Base-by-base conservation (phyloP, 495 filamentous ascomycete genomes). In the Neurospora sp. region DNA sequence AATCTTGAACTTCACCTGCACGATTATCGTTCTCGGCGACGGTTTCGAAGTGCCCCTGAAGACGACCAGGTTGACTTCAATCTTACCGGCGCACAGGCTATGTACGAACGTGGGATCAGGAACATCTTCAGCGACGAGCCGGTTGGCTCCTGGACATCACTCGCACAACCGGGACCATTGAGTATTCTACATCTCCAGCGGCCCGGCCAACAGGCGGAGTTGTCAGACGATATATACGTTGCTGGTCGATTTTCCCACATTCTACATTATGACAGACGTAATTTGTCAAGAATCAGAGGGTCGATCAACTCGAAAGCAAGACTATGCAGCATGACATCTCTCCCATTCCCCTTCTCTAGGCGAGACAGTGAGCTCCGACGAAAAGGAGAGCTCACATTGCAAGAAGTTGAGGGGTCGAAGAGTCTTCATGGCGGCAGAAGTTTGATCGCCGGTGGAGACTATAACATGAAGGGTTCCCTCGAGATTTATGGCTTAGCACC, bases 181-280 rank as follows among this genome's bases (percentile, higher is more conserved):
- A 92, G 90, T 45, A 94, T 98, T 75, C 85, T 96, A 19, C 93
- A 97, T 78, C 85, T 92, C 15, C 89, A 89, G 36, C 84, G 82
- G 28, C 87, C 88, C 2, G 85, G 83, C 0, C 77, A 82, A n/a
- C 78, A 81, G 19, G 84, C 82, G 71, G 79, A 84, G 71, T 79
- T 86, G 28, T 89, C 89, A 38, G 87, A 88, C 38, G 87, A 91
- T 39, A 90, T 94, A 59, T 93, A 91, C 83, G 90, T 98, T 39
- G 94, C 92, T 0, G 95, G 95, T 13, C 90, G 95, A 36, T 98
- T 98, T 80, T 92, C 93, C 13, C 94, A 90, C 80, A 93, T 98
- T 75, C 84, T 98, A 6, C 91, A 91, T 75, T 98, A 97, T 80
- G 94, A 97, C 77, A 89, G 94, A 24, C 90, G 94, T 59, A 93